Evolutionary conservation across 2,329 filamentous ascomycete genomes (phyloP).

Genomic region (Paracamarosporium sp.): DNA sequence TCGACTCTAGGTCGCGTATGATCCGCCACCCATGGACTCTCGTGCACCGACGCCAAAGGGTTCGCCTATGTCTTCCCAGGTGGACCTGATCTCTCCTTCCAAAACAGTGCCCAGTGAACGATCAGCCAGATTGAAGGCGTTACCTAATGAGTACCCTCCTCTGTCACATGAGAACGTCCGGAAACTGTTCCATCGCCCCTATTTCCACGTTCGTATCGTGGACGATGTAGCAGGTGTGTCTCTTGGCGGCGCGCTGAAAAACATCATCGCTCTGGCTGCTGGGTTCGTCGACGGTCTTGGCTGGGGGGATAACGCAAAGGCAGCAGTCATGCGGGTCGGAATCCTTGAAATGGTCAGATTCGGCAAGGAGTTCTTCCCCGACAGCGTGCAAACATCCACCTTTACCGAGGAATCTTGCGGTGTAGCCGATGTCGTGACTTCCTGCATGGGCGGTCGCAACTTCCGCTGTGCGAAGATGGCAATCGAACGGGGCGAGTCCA

Average conservation of each 20-base stretch:
- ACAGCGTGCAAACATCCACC: slow-evolving; percentile 79
- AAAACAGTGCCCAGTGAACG: slow-evolving; percentile 63
- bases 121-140: slow-evolving; percentile 73
- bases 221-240: slow-evolving; percentile 97
- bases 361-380: slow-evolving; percentile 88
- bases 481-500: slow-evolving; percentile 77
- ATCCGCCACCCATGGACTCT: slow-evolving; percentile 88
- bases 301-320: slow-evolving; percentile 98
- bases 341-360: slow-evolving; percentile 97
- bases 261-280: slow-evolving; percentile 91
- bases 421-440: slow-evolving; percentile 94
- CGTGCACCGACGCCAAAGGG: slow-evolving; percentile 69
- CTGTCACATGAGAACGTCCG: slow-evolving; percentile 85
- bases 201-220: slow-evolving; percentile 96
- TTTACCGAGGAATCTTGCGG: slow-evolving; percentile 98
- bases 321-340: slow-evolving; percentile 96
- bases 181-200: slow-evolving; percentile 89
- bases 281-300: slow-evolving; percentile 95
- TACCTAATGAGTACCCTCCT: slow-evolving; percentile 83
- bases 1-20: slow-evolving; percentile 74
- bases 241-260: slow-evolving; percentile 92
- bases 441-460: slow-evolving; percentile 89
- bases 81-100: slow-evolving; percentile 60
- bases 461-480: slow-evolving; percentile 92
- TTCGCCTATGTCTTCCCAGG: slow-evolving; percentile 56